Percentiles rank a stretch among this genome's conserved stretches.
These are phyloP conservation scores for Candida buenavistaensis DNA, from an alignment of 1,139 yeast genomes.

Conservation along the genomic window DNA sequence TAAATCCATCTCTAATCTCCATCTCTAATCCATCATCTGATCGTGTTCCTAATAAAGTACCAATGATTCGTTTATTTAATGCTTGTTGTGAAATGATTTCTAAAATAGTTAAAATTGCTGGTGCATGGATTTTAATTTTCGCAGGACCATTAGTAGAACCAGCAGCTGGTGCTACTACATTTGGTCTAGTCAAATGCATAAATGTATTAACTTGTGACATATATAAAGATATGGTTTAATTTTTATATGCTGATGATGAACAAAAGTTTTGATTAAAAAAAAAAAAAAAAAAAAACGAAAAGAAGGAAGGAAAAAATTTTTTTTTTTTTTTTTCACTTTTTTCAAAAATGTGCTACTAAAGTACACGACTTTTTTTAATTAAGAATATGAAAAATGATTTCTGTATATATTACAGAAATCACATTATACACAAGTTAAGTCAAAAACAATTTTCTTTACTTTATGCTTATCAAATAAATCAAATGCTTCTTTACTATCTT, in stretches of 20 bases:
- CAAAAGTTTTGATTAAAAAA: too few species aligned
- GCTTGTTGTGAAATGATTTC: conserved; percentile 49
- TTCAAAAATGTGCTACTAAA: too few species aligned
- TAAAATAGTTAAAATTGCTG: conserved; percentile 71
- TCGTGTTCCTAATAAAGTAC: conserved; percentile 78
- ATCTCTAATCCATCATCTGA: conserved; percentile 84
- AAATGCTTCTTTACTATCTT: conserved; percentile 48
- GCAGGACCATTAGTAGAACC: conserved; percentile 47
- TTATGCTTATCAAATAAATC: conserved; percentile 52
- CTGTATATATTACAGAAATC: too few species aligned
- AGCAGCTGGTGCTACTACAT: conserved; percentile 55
- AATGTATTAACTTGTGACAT: conserved; percentile 20
- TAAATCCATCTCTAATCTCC: conserved; percentile 74
- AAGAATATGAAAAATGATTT: too few species aligned
- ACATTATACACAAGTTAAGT: too few species aligned
- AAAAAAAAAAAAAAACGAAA: too few species aligned
- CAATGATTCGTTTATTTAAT: conserved; percentile 65
- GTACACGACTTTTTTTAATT: too few species aligned
- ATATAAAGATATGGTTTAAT: too few species aligned
- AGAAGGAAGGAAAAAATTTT: too few species aligned
- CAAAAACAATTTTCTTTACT: conserved; percentile 58
- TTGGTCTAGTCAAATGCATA: conserved; percentile 64
- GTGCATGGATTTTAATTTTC: conserved; percentile 58
- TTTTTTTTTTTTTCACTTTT: too few species aligned
- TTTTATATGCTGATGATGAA: background rate